Conservation (phyloP, 1,284 basidiomycete genomes). For the Heterobasidion annosum region DNA sequence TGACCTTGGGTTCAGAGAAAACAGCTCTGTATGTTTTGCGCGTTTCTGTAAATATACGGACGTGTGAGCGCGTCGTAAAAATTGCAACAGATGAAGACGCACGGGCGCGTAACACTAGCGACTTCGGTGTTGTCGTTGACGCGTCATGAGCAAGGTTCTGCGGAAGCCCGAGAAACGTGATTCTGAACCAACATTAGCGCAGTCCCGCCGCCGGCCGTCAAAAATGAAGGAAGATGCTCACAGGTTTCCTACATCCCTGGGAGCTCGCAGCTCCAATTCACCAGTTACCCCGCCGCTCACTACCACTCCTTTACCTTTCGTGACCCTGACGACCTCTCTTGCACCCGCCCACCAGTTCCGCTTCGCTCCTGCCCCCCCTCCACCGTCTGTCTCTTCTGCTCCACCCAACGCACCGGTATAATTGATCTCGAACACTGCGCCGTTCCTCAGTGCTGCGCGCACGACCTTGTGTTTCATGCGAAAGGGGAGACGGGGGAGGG, state of each 20-base stretch:
- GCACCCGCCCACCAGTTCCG: constrained; percentile 79
- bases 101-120: constrained; percentile 67
- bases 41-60: constrained; percentile 26
- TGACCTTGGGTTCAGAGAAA: constrained; percentile 58
- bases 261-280: constrained; percentile 54
- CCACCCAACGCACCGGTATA: constrained; percentile 67
- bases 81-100: constrained; percentile 21
- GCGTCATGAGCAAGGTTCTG: constrained; percentile 60
- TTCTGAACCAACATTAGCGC: constrained; percentile 20
- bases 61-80: neutral
- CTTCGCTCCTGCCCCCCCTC: constrained; percentile 45
- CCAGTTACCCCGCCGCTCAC: constrained; percentile 53
- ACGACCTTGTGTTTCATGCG: constrained; percentile 77
- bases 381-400: constrained; percentile 41
- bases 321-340: constrained; percentile 64
- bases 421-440: constrained; percentile 75
- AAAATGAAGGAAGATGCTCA: constrained; percentile 24
- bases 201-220: too few relatives aligned
- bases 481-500: constrained; percentile 70
- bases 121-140: constrained; percentile 51
- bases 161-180: constrained; percentile 55
- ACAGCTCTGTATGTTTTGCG: constrained; percentile 60
- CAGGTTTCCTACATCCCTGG: constrained; percentile 68
- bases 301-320: constrained; percentile 68
- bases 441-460: constrained; percentile 74